Percentiles rank a stretch among this genome's conserved stretches.
These are phyloP conservation scores for Pseudonitzschia multiseries DNA, from an alignment of 108 stramenopile genomes.

Conservation along the genomic window DNA sequence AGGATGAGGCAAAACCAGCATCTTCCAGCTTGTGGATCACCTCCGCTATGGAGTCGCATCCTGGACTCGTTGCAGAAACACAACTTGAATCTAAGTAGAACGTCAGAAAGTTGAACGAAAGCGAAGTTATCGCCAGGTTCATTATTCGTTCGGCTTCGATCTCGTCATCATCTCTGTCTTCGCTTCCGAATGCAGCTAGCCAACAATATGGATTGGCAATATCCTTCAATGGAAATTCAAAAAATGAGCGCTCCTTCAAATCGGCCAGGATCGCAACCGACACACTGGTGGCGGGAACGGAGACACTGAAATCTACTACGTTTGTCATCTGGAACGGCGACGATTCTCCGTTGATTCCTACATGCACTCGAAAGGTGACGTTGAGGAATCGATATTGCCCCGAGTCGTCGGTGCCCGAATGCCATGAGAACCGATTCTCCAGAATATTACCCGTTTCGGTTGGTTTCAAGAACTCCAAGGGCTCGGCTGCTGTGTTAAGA, in stretches of 20 bases:
- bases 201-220: slow-evolving; percentile 64
- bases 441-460: slow-evolving; percentile 10
- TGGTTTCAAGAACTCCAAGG: slow-evolving; percentile 19
- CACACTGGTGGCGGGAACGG: slow-evolving; percentile 22
- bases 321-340: slow-evolving; percentile 52
- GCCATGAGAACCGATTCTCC: slow-evolving; percentile 5
- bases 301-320: slow-evolving; percentile 32
- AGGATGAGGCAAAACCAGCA: slow-evolving; percentile 24
- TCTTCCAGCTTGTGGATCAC: slow-evolving; percentile 18
- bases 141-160: not conserved
- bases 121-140: not conserved
- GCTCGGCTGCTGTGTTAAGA: slow-evolving; percentile 22
- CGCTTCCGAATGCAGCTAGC: slow-evolving; percentile 40
- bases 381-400: not conserved
- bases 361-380: slow-evolving; percentile 18
- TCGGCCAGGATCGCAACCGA: slow-evolving; percentile 34
- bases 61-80: slow-evolving; percentile 28
- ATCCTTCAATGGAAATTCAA: slow-evolving; percentile 66
- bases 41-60: slow-evolving; percentile 13
- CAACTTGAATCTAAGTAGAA: slow-evolving; percentile 25
- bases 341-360: slow-evolving; percentile 46
- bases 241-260: slow-evolving; percentile 41
- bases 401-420: not conserved
- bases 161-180: not conserved
- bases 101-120: slow-evolving; percentile 13